Evolutionary conservation across 2,329 filamentous ascomycete genomes (phyloP).

Genomic region (Neofusicoccum sp.): DNA sequence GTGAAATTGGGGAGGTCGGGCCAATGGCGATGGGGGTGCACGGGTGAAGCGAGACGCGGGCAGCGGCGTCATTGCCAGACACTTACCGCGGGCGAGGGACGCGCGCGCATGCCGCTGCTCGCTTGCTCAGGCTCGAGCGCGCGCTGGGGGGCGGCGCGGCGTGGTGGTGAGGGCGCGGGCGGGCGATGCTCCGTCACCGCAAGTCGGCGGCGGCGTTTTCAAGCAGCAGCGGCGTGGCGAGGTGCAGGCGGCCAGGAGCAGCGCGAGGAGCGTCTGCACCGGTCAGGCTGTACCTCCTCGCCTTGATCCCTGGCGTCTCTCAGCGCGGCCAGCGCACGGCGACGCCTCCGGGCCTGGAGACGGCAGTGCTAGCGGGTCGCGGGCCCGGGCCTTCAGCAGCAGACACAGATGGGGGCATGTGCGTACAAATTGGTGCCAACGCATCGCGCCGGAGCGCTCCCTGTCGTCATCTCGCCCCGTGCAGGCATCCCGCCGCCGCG

Average conservation of each 20-base stretch:
- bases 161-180: background rate
- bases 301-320: constrained; percentile 14
- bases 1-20: constrained; percentile 19
- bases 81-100: constrained; percentile 10
- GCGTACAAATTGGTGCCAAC: constrained; percentile 16
- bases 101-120: constrained; percentile 12
- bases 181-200: background rate
- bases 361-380: constrained; percentile 12
- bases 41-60: constrained; percentile 8
- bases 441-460: constrained; percentile 12
- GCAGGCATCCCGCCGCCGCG: constrained; percentile 10
- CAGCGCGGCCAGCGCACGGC: constrained; percentile 12
- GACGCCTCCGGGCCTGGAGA: constrained; percentile 14
- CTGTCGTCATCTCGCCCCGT: constrained; percentile 14
- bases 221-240: background rate
- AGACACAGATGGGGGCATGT: constrained; percentile 12
- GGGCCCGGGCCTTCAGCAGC: constrained; percentile 11
- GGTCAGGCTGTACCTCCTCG: constrained; percentile 14
- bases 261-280: background rate
- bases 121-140: background rate
- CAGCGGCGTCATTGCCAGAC: background rate
- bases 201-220: background rate
- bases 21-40: constrained; percentile 16
- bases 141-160: background rate
- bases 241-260: constrained; percentile 12